These are phyloP conservation scores for Penicillium thymicola DNA, from an alignment of 2,329 filamentous ascomycete species.

Conservation along the genomic window DNA sequence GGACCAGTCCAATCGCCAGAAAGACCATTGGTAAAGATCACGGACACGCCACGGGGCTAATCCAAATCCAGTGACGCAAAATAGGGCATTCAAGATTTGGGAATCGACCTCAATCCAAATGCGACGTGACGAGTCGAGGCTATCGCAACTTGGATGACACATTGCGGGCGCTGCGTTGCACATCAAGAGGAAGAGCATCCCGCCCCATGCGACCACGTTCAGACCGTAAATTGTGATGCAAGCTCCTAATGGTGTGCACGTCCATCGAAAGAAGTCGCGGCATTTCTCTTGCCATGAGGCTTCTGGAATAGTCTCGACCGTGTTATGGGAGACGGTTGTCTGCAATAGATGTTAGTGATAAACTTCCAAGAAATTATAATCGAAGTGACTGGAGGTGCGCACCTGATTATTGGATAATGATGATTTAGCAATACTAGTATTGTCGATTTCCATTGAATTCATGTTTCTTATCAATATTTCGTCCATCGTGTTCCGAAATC, in stretches of 20 bases:
- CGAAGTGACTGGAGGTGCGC: not conserved
- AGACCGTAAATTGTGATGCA: conserved; percentile 74
- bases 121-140: conserved; percentile 71
- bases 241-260: conserved; percentile 71
- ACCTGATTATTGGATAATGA: not conserved
- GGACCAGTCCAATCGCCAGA: conserved; percentile 57
- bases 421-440: not conserved
- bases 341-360: not conserved
- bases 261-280: conserved; percentile 50
- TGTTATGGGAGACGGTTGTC: not conserved
- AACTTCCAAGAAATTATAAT: not conserved
- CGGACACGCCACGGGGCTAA: conserved; percentile 80
- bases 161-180: conserved; percentile 63
- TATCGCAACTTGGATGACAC: conserved; percentile 61
- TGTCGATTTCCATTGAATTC: not conserved
- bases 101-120: conserved; percentile 84
- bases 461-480: not conserved
- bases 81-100: conserved; percentile 78
- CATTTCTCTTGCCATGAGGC: not conserved
- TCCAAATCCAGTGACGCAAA: conserved; percentile 83
- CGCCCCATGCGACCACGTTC: conserved; percentile 84
- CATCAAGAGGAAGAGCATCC: conserved; percentile 83
- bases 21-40: conserved; percentile 70
- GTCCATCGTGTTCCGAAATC: not conserved
- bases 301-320: not conserved